These are phyloP conservation scores for Eustoma russellianum DNA, from an alignment of 257 asterid species.

Conservation along the genomic window DNA sequence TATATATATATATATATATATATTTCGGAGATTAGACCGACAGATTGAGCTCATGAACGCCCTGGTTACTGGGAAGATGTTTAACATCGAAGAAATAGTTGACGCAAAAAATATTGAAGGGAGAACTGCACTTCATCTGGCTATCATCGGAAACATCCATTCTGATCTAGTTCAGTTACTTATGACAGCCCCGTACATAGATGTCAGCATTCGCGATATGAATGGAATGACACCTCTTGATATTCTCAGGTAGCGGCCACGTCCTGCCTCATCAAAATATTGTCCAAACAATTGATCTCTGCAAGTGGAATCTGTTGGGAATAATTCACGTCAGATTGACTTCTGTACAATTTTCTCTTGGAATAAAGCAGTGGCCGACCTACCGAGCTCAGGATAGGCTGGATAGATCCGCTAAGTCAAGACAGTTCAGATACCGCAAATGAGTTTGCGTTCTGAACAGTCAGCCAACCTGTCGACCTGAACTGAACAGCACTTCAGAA, in stretches of 20 bases:
- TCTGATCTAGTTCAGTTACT: slow-evolving; percentile 68
- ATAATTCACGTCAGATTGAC: too few relatives aligned
- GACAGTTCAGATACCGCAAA: too few relatives aligned
- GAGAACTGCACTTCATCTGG: slow-evolving; percentile 69
- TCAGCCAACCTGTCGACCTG: too few relatives aligned
- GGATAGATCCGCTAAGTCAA: too few relatives aligned
- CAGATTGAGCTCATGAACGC: slow-evolving; percentile 67
- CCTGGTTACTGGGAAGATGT: slow-evolving; percentile 32
- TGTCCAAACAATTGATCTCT: slow-evolving; percentile 56
- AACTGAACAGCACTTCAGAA: too few relatives aligned
- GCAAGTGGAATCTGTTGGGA: too few relatives aligned
- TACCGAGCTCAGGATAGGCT: too few relatives aligned
- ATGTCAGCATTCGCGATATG: slow-evolving; percentile 59
- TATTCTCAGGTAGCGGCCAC: slow-evolving; percentile 55
- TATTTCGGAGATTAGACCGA: slow-evolving; percentile 69
- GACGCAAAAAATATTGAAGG: slow-evolving; percentile 49
- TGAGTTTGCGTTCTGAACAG: too few relatives aligned
- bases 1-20: too few relatives aligned
- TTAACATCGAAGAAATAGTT: slow-evolving; percentile 42
- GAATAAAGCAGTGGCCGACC: too few relatives aligned
- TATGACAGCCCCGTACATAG: slow-evolving; percentile 43
- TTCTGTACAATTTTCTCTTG: too few relatives aligned
- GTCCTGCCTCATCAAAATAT: slow-evolving; percentile 55
- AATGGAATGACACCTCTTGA: slow-evolving; percentile 75
- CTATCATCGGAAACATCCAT: slow-evolving; percentile 66